Conservation (phyloP, 1,284 basidiomycete species). For the Sanghuangporus baumii region DNA sequence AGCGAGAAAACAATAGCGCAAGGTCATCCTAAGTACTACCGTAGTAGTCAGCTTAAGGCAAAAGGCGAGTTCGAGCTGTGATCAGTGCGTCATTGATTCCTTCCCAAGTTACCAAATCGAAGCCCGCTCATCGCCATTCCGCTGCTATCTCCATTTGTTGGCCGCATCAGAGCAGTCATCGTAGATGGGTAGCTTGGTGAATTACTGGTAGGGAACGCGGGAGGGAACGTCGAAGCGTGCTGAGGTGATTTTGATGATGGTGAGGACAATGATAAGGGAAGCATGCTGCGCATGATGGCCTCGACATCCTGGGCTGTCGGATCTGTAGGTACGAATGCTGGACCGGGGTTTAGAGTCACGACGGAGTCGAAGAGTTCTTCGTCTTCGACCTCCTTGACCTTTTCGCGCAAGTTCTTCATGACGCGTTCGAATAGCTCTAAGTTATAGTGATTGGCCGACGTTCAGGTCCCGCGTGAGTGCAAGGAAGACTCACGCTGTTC, state of each 20-base stretch:
- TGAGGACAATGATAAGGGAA: background rate
- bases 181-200: background rate
- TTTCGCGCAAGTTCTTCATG: conserved; percentile 43
- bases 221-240: background rate
- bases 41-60: background rate
- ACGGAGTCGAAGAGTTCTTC: conserved; percentile 60
- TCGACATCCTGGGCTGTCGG: conserved; percentile 55
- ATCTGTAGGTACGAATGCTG: conserved; percentile 40
- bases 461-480: conserved; percentile 6
- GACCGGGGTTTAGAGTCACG: conserved; percentile 49
- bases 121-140: background rate
- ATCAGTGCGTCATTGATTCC: background rate
- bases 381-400: conserved; percentile 54
- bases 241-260: background rate
- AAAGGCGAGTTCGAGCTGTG: background rate
- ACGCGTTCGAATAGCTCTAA: conserved; percentile 41
- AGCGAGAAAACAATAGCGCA: too few relatives aligned
- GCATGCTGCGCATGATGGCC: conserved; percentile 56
- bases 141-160: conserved; percentile 1
- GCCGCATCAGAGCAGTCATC: background rate
- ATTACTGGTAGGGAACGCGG: background rate
- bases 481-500: conserved; percentile 36
- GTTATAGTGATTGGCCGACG: background rate
- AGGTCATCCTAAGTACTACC: too few relatives aligned
- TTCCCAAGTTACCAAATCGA: background rate